Percentiles rank a stretch among this genome's conserved stretches.
phyloP scores from a whole-genome alignment of 352 stramenopile genomes.

The Chrysophaeum taylorii region DNA sequence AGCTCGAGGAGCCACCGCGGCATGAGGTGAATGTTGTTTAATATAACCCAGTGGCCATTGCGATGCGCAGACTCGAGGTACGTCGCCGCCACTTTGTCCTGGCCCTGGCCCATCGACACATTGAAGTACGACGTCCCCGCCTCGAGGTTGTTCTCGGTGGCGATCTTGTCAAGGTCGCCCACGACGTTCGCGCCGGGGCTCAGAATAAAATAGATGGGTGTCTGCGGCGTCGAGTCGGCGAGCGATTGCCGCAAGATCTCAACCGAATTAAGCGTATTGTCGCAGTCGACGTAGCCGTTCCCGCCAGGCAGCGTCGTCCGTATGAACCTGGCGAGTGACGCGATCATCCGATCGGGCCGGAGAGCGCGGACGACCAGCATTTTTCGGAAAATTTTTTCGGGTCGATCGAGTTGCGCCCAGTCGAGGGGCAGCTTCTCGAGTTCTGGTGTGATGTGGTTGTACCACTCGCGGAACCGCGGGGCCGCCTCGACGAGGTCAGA shows the following conservation, averaged over 20 bases:
- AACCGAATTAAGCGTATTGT: conserved; percentile 84
- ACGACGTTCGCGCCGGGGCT: conserved; percentile 88
- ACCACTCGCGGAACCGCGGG: conserved; percentile 92
- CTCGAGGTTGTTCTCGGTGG: conserved; percentile 84
- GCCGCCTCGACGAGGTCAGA: conserved; percentile 87
- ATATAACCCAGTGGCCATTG: conserved; percentile 92
- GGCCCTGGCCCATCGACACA: conserved; percentile 91
- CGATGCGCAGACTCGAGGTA: conserved; percentile 81
- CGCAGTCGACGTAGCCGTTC: conserved; percentile 84
- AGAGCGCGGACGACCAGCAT: conserved; percentile 85
- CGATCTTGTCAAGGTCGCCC: conserved; percentile 81
- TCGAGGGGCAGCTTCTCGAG: conserved; percentile 90
- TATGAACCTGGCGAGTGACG: conserved; percentile 87
- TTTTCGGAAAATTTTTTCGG: conserved; percentile 78
- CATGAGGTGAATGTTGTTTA: conserved; percentile 97
- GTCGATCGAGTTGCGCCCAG: conserved; percentile 82
- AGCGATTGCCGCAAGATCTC: conserved; percentile 90
- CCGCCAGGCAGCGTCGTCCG: conserved; percentile 78
- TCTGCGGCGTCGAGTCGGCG: conserved; percentile 80
- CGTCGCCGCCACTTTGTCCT: conserved; percentile 87
- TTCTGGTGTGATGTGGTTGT: conserved; percentile 87
- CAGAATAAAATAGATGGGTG: conserved; percentile 91
- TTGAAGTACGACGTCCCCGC: conserved; percentile 92
- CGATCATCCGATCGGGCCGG: conserved; percentile 82
- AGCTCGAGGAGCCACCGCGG: conserved; percentile 84